Percentiles rank a stretch among this genome's conserved stretches.
Evolutionary conservation across 2,329 filamentous ascomycete genomes (phyloP).

Genomic region (Colletotrichum euphorbiae): DNA sequence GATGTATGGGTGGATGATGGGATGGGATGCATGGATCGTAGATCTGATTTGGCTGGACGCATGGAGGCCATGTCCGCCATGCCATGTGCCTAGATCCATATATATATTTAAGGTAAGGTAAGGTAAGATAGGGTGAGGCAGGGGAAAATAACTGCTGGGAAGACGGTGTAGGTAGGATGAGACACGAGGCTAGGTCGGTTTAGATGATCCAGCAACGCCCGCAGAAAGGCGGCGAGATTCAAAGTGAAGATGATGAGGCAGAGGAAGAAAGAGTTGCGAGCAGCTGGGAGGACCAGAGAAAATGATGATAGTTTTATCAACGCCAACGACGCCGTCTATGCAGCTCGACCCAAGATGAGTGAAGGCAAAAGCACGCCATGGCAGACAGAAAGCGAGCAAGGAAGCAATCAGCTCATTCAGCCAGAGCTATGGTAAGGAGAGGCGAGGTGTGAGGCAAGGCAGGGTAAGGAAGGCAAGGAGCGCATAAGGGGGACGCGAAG

Average conservation of each 20-base stretch:
- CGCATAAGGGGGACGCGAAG: not conserved
- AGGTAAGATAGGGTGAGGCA: conserved; percentile 16
- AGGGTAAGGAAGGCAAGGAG: not conserved
- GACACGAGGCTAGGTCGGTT: too few relatives aligned
- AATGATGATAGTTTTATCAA: not conserved
- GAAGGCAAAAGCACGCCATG: not conserved
- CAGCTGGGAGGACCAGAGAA: not conserved
- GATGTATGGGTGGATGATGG: conserved; percentile 5
- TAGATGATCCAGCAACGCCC: too few relatives aligned
- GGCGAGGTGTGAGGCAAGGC: not conserved
- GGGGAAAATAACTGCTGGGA: not conserved
- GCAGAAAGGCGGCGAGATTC: not conserved
- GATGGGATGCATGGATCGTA: conserved; percentile 8
- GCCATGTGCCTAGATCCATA: conserved; percentile 18
- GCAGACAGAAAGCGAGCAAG: not conserved
- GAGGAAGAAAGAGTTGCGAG: not conserved
- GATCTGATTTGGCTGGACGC: conserved; percentile 19
- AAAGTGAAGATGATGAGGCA: not conserved
- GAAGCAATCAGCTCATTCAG: conserved; percentile 1
- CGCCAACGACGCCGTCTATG: not conserved
- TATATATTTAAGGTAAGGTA: conserved; percentile 3
- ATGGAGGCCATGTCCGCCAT: conserved; percentile 12
- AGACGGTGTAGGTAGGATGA: not conserved
- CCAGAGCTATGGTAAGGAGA: not conserved
- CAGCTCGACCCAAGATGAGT: not conserved